A percentile compares a stretch with the other conserved stretches of the same genome.
These are phyloP conservation scores for Coemansia sp. DNA, from an alignment of 192 early-diverging fungal genomes.

Conservation along the genomic window DNA sequence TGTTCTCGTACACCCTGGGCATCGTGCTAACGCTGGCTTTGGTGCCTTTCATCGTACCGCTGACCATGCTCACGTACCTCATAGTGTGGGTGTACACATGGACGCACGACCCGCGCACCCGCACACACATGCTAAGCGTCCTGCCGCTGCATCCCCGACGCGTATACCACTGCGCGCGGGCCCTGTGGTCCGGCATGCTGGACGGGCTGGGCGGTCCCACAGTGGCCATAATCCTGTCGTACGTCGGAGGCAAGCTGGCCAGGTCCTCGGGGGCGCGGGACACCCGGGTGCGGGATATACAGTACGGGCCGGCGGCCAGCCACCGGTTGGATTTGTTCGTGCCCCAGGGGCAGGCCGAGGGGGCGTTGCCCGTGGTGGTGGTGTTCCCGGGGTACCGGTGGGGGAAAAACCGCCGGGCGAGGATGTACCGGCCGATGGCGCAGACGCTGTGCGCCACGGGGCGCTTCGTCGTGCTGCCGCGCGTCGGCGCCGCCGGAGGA, in stretches of 20 bases:
- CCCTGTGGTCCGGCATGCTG: constrained; percentile 50
- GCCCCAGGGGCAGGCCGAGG: constrained; percentile 11
- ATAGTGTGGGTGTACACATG: constrained; percentile 51
- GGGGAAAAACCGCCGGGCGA: constrained; percentile 46
- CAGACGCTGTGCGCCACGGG: constrained; percentile 52
- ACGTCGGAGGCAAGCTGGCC: constrained; percentile 40
- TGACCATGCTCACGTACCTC: constrained; percentile 22
- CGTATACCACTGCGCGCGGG: constrained; percentile 42
- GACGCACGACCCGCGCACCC: constrained; percentile 51
- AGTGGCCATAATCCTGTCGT: constrained; percentile 34
- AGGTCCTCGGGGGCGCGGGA: constrained; percentile 40
- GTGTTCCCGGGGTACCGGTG: constrained; percentile 49
- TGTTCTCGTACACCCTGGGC: constrained; percentile 14
- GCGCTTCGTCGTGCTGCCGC: constrained; percentile 50
- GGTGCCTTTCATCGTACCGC: constrained; percentile 42
- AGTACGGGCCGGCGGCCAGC: constrained; percentile 46
- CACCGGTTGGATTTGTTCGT: constrained; percentile 52
- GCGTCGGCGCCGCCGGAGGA: constrained; percentile 41
- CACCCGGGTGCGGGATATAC: constrained; percentile 51
- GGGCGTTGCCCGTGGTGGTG: constrained; percentile 30
- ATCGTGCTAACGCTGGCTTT: constrained; percentile 15
- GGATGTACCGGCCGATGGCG: constrained; percentile 53
- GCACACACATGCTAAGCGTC: constrained; percentile 23
- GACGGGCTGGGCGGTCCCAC: constrained; percentile 52
- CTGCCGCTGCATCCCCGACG: constrained; percentile 44